These are phyloP conservation scores for Neurospora crassa DNA, from an alignment of 2,329 filamentous ascomycete species.

Conservation along the genomic window DNA sequence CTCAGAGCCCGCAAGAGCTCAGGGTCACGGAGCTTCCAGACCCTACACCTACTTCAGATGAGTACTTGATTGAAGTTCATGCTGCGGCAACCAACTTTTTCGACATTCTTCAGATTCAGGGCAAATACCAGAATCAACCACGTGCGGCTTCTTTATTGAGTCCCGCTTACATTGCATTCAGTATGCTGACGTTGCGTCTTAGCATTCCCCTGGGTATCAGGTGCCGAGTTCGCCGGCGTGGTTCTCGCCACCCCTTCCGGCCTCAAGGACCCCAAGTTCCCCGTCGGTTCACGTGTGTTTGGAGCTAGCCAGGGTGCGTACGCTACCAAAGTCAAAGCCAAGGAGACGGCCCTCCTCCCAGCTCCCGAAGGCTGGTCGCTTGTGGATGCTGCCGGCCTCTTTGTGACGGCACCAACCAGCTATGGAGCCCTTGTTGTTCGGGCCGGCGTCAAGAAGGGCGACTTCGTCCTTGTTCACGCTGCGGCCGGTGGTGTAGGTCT, in stretches of 20 bases:
- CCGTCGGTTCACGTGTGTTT: conserved; percentile 74
- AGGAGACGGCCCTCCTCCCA: conserved; percentile 58
- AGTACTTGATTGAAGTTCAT: conserved; percentile 83
- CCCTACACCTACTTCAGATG: conserved; percentile 56
- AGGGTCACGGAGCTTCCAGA: conserved; percentile 65
- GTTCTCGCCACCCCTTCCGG: conserved; percentile 56
- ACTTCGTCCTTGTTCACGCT: conserved; percentile 84
- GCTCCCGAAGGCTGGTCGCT: conserved; percentile 77
- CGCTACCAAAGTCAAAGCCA: conserved; percentile 61
- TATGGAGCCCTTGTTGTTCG: conserved; percentile 76
- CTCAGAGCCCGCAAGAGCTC: conserved; percentile 69
- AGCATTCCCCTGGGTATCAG: conserved; percentile 79
- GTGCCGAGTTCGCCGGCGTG: conserved; percentile 77
- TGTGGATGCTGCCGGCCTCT: conserved; percentile 76
- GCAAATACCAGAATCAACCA: conserved; percentile 83
- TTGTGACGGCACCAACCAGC: conserved; percentile 84
- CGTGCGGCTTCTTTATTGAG: conserved; percentile 24
- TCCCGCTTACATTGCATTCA: not conserved
- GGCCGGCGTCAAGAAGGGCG: conserved; percentile 67
- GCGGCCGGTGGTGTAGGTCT: conserved; percentile 87
- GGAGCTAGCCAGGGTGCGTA: conserved; percentile 81
- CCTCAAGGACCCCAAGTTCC: conserved; percentile 49
- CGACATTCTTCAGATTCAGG: conserved; percentile 88
- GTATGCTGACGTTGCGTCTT: not conserved
- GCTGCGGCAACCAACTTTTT: conserved; percentile 93